Evolutionary conservation across 1,284 basidiomycete species (phyloP).

Genomic region (Fomitiporia mediterranea): DNA sequence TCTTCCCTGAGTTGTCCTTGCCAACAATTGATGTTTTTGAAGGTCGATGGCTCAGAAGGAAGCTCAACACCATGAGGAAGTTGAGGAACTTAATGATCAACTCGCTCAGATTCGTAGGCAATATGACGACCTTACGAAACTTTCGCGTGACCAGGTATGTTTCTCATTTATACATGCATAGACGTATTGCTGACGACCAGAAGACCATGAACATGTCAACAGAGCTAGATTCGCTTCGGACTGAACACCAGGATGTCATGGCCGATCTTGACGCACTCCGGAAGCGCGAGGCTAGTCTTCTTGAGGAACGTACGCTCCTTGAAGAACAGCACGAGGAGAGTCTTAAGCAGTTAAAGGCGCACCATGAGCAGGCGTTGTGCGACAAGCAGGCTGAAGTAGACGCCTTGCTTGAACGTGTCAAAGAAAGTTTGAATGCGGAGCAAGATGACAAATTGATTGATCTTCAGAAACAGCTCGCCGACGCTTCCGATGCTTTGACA

Average conservation of each 20-base stretch:
- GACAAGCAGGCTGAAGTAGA: conserved; percentile 26
- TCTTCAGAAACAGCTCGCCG: conserved; percentile 42
- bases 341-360: conserved; percentile 17
- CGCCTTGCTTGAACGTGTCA: conserved; percentile 14
- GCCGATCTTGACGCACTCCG: conserved; percentile 50
- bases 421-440: conserved; percentile 23
- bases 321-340: conserved; percentile 28
- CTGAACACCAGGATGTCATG: conserved; percentile 52
- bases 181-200: neutral
- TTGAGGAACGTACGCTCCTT: conserved; percentile 44
- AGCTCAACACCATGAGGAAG: conserved; percentile 72
- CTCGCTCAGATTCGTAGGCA: conserved; percentile 67
- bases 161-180: neutral
- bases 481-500: conserved; percentile 39
- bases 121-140: conserved; percentile 71
- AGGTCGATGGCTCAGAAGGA: conserved; percentile 96
- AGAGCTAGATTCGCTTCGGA: conserved; percentile 71
- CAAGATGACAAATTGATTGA: conserved; percentile 33
- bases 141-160: conserved; percentile 76
- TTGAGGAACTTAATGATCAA: conserved; percentile 66
- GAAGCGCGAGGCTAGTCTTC: conserved; percentile 52
- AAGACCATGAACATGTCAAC: conserved; percentile 82
- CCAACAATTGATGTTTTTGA: neutral
- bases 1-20: conserved; percentile 15
- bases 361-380: conserved; percentile 34